A percentile compares a stretch with the other conserved stretches of the same genome.
Conservation (phyloP, 78 protist species). For the Protostelium mycophagum region DNA sequence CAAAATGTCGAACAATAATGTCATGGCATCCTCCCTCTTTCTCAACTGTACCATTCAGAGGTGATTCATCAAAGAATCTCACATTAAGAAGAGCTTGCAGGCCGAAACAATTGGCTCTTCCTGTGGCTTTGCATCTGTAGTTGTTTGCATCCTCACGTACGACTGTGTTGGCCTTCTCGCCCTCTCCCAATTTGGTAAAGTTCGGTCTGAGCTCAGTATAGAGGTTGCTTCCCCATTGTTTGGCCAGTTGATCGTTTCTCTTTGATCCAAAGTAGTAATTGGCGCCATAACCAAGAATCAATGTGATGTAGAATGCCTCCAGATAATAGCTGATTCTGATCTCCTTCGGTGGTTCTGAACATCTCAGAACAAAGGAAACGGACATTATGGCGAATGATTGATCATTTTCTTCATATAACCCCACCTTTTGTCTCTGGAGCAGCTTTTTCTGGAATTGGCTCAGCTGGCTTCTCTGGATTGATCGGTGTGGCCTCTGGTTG, state of each 20-base stretch:
- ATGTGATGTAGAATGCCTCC: neutral
- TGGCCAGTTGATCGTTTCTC: neutral
- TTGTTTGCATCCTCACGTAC: neutral
- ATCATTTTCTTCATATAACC: neutral
- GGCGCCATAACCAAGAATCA: neutral
- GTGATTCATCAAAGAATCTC: neutral
- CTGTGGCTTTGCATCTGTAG: neutral
- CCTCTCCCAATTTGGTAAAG: neutral
- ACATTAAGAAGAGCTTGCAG: neutral
- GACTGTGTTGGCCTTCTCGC: neutral
- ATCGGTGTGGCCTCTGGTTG: neutral
- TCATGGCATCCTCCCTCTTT: neutral
- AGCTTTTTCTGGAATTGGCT: too few relatives aligned
- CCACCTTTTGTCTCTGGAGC: neutral
- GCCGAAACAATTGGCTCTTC: neutral
- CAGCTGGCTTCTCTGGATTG: neutral
- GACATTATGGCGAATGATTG: too few relatives aligned
- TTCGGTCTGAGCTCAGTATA: neutral
- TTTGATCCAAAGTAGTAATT: neutral
- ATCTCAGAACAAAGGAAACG: too few relatives aligned
- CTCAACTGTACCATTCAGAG: neutral
- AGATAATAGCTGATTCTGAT: neutral
- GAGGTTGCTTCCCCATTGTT: neutral
- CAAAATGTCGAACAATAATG: neutral
- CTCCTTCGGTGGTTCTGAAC: neutral